Percentiles rank a stretch among this genome's conserved stretches.
Conservation (phyloP, 2,329 filamentous ascomycete genomes). For the Teratosphaeria zuluensis region DNA sequence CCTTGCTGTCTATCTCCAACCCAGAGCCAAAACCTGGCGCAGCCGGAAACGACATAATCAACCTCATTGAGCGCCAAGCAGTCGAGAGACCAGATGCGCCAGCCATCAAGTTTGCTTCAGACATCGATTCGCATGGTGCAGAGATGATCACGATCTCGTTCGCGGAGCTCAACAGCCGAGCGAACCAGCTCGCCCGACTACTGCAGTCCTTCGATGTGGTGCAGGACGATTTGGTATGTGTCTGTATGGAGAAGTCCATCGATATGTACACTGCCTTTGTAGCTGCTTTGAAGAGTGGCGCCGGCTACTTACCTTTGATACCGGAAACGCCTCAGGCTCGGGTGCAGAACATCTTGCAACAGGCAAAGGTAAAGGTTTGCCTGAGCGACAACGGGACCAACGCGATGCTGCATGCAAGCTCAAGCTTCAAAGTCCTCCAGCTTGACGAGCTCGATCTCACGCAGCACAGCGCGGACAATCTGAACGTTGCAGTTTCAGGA, state of each 20-base stretch:
- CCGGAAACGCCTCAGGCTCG: slow-evolving; percentile 59
- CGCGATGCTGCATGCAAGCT: slow-evolving; percentile 12
- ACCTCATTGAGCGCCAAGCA: slow-evolving; percentile 47
- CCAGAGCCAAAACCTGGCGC: slow-evolving; percentile 20
- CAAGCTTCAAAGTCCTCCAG: slow-evolving; percentile 13
- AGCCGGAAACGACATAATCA: slow-evolving; percentile 25
- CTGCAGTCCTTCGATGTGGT: slow-evolving; percentile 41
- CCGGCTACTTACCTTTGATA: slow-evolving; percentile 70
- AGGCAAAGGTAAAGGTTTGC: slow-evolving; percentile 45
- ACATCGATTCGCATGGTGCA: slow-evolving; percentile 31
- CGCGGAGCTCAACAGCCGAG: slow-evolving; percentile 49
- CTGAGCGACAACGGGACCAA: slow-evolving; percentile 27
- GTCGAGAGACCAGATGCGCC: slow-evolving; percentile 39
- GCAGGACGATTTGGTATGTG: slow-evolving; percentile 53
- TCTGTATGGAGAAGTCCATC: slow-evolving; percentile 68
- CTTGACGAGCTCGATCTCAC: slow-evolving; percentile 23
- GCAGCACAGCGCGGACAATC: slow-evolving; percentile 28
- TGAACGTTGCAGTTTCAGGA: slow-evolving; percentile 29
- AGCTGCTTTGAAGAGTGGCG: slow-evolving; percentile 63
- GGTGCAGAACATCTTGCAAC: slow-evolving; percentile 50
- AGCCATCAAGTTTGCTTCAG: slow-evolving; percentile 56
- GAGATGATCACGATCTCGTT: slow-evolving; percentile 50
- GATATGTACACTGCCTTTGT: slow-evolving; percentile 65
- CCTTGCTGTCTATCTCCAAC: slow-evolving; percentile 33
- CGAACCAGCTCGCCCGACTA: slow-evolving; percentile 54